These are phyloP conservation scores for Rhodocollybia butyracea DNA, from an alignment of 768 basidiomycete species.

Conservation along the genomic window DNA sequence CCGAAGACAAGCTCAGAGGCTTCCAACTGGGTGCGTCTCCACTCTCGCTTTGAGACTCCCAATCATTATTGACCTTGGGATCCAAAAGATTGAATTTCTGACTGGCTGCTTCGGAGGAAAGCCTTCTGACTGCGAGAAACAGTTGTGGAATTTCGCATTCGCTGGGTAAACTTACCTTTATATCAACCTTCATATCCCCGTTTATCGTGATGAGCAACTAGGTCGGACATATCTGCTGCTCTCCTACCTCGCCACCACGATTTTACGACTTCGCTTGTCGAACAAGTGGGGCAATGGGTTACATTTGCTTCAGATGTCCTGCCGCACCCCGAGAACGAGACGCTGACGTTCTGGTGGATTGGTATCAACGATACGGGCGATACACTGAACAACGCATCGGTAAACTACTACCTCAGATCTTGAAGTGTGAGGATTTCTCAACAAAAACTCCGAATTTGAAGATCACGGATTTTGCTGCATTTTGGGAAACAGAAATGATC, in stretches of 20 bases:
- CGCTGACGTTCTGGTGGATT: conserved; percentile 55
- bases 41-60: not conserved
- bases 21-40: conserved; percentile 42
- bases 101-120: conserved; percentile 47
- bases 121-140: conserved; percentile 39
- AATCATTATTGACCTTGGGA: not conserved
- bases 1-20: conserved; percentile 52
- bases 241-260: conserved; percentile 45
- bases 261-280: conserved; percentile 43
- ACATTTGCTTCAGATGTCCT: conserved; percentile 40
- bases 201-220: too few species aligned
- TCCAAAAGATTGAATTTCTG: conserved; percentile 45
- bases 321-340: conserved; percentile 39
- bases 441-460: conserved; percentile 11
- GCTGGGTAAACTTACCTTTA: conserved; percentile 35
- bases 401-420: conserved; percentile 9
- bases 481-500: conserved; percentile 47
- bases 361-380: conserved; percentile 56
- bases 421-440: too few species aligned
- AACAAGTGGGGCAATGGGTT: conserved; percentile 49
- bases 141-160: conserved; percentile 56
- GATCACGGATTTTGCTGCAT: conserved; percentile 46
- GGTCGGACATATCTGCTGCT: too few species aligned
- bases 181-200: not conserved
- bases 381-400: conserved; percentile 36